Evolutionary conservation across 1,139 yeast species (phyloP).

Genomic region (Kodamaea suecica): DNA sequence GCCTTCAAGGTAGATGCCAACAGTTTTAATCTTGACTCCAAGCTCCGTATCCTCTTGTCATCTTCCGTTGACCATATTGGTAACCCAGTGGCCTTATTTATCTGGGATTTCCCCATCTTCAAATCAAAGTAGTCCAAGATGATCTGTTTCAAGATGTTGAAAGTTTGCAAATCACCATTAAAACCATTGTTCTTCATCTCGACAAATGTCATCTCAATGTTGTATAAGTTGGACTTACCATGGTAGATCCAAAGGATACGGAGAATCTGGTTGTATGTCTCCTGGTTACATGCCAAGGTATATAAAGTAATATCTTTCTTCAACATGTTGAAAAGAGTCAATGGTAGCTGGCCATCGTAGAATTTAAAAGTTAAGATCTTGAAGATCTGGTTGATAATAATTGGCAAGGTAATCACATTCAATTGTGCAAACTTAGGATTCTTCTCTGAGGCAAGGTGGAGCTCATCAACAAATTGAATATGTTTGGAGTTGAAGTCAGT

Average conservation of each 20-base stretch:
- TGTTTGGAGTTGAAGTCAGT: constrained; percentile 17
- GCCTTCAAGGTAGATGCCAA: constrained; percentile 5
- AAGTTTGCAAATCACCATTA: constrained; percentile 36
- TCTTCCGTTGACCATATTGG: constrained; percentile 40
- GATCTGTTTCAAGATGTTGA: constrained; percentile 35
- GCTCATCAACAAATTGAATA: constrained; percentile 16
- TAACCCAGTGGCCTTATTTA: constrained; percentile 17
- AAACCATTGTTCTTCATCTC: constrained; percentile 47
- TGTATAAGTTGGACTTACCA: constrained; percentile 37
- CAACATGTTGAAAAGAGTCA: constrained; percentile 34
- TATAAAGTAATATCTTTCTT: constrained; percentile 34
- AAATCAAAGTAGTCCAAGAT: constrained; percentile 35
- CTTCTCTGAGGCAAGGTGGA: constrained; percentile 14
- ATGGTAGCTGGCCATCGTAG: constrained; percentile 36
- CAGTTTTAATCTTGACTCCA: constrained; percentile 21
- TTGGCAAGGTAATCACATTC: constrained; percentile 38
- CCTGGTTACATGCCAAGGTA: constrained; percentile 40
- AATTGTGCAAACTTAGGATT: constrained; percentile 26
- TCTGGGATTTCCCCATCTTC: constrained; percentile 27
- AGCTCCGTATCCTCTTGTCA: constrained; percentile 28
- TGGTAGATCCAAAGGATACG: constrained; percentile 37
- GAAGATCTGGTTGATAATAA: constrained; percentile 34
- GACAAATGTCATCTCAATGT: constrained; percentile 31
- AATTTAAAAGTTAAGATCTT: constrained; percentile 25
- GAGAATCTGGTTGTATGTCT: constrained; percentile 41